A percentile compares a stretch with the other conserved stretches of the same genome.
Evolutionary conservation across 164 flowering plant genomes (phyloP).

Genomic region (Magnolia changhungtana): DNA sequence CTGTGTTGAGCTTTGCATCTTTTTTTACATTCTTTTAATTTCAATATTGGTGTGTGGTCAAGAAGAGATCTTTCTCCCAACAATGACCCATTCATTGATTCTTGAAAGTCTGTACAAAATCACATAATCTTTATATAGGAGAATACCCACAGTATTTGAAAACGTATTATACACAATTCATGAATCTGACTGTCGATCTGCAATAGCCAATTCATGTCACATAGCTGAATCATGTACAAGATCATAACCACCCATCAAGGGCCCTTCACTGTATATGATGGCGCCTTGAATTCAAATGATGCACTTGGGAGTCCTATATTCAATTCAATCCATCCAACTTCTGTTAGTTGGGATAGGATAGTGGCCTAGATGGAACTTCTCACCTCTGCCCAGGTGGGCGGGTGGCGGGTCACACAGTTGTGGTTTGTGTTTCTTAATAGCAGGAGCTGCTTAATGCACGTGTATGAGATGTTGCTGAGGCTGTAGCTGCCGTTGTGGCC

Average conservation of each 20-base stretch:
- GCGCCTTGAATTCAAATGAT: neutral
- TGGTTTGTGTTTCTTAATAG: too few species aligned
- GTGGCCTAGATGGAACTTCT: neutral
- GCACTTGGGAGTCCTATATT: neutral
- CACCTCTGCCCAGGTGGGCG: neutral
- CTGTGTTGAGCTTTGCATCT: too few species aligned
- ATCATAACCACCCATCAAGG: neutral
- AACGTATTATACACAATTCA: neutral
- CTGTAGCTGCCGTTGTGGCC: neutral
- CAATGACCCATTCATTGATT: neutral
- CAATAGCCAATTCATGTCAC: neutral
- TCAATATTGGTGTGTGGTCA: too few species aligned
- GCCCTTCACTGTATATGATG: neutral
- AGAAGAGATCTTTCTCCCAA: too few species aligned
- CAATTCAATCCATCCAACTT: neutral
- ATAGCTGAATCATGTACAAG: neutral
- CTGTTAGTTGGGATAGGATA: neutral
- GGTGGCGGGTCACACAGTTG: neutral
- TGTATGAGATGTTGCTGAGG: neutral
- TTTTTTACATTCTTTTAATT: too few species aligned
- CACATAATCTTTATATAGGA: neutral
- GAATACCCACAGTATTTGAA: too few species aligned
- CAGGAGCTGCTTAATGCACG: neutral
- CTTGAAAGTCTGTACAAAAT: neutral
- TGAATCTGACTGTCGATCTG: neutral